Percentiles rank a stretch among this genome's conserved stretches.
phyloP scores from a whole-genome alignment of 768 basidiomycete genomes.

The Phanerochaete sordida region DNA sequence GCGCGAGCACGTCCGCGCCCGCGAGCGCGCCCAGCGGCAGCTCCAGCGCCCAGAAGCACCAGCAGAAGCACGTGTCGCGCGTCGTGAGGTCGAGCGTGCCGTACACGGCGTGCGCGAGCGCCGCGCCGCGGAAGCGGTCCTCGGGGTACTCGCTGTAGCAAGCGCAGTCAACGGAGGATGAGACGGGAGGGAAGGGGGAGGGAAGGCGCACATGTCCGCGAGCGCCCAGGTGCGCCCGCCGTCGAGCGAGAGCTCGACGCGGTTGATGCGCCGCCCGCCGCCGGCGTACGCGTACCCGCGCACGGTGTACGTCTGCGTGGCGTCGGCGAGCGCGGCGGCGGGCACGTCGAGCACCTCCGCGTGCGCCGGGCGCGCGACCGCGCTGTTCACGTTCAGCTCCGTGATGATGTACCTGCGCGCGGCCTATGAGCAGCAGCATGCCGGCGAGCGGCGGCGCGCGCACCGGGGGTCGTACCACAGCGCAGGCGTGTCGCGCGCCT shows the following conservation, averaged over 20 bases:
- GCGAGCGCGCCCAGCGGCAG: slow-evolving; percentile 33
- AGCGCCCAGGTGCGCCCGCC: slow-evolving; percentile 48
- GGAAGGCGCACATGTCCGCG: slow-evolving; percentile 30
- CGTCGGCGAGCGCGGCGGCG: slow-evolving; percentile 6
- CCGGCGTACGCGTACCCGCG: slow-evolving; percentile 63
- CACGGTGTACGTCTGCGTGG: slow-evolving; percentile 31
- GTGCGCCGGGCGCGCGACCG: slow-evolving; percentile 53
- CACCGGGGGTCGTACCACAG: slow-evolving; percentile 56
- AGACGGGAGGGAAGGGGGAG: too few species aligned
- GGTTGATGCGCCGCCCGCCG: slow-evolving; percentile 52
- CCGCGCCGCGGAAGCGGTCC: slow-evolving; percentile 41
- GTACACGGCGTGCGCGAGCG: slow-evolving; percentile 37
- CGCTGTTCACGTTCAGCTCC: slow-evolving; percentile 60
- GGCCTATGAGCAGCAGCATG: background rate
- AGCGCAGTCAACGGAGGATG: background rate
- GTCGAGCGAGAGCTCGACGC: slow-evolving; percentile 57
- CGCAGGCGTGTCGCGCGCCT: slow-evolving; percentile 43
- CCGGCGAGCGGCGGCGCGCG: background rate
- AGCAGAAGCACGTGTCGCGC: slow-evolving; percentile 53
- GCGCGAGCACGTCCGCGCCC: slow-evolving; percentile 36
- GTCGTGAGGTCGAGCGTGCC: slow-evolving; percentile 47
- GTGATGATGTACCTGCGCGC: slow-evolving; percentile 29
- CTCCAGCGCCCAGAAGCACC: slow-evolving; percentile 55
- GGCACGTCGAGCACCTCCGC: slow-evolving; percentile 36
- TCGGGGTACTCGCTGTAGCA: slow-evolving; percentile 41